Evolutionary conservation across 495 filamentous ascomycete genomes (phyloP).

Genomic region (Immersiella caudata): DNA sequence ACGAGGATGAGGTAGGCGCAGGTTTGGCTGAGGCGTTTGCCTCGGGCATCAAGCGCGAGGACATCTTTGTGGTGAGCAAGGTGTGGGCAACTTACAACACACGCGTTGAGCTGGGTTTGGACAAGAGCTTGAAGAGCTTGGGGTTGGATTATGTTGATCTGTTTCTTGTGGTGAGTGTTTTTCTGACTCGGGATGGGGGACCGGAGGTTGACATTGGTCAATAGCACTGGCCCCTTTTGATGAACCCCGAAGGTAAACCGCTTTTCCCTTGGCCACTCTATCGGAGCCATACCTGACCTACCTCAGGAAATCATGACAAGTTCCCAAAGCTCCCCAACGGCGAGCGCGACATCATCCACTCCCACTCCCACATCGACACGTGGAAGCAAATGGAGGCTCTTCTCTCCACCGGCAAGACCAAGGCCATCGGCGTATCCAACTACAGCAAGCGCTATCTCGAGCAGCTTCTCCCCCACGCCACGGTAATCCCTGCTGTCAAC

Average conservation of each 20-base stretch:
- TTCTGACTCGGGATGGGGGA: not conserved
- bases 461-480: constrained; percentile 67
- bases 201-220: constrained; percentile 26
- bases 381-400: constrained; percentile 83
- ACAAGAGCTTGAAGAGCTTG: constrained; percentile 70
- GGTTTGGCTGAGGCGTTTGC: constrained; percentile 66
- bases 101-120: constrained; percentile 65
- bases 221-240: constrained; percentile 77
- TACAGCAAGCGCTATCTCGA: constrained; percentile 75
- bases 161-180: constrained; percentile 57
- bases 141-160: constrained; percentile 82
- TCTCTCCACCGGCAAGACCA: constrained; percentile 65
- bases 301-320: constrained; percentile 67
- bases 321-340: constrained; percentile 76
- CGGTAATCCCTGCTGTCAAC: constrained; percentile 77
- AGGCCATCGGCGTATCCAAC: constrained; percentile 82
- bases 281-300: not conserved
- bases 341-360: constrained; percentile 65
- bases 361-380: constrained; percentile 69
- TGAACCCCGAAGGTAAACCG: constrained; percentile 68
- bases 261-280: constrained; percentile 21
- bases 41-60: constrained; percentile 69
- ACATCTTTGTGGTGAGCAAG: constrained; percentile 83
- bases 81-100: constrained; percentile 79
- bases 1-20: constrained; percentile 60